phyloP scores from a whole-genome alignment of 2,329 filamentous ascomycete species.

The Paracoccidioides brasiliensis region DNA sequence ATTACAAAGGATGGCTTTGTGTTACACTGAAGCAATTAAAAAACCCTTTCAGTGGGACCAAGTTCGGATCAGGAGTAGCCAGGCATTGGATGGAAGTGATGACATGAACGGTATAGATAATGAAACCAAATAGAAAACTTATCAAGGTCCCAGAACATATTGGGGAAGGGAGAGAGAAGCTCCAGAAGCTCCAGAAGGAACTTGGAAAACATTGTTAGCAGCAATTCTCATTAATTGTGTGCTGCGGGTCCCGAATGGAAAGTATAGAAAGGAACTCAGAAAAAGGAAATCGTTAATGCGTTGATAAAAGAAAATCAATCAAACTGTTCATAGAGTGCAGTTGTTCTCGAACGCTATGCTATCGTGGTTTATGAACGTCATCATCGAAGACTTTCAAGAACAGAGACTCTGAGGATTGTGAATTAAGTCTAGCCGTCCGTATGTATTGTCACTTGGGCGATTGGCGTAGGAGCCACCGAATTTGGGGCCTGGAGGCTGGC shows the following conservation, averaged over 20 bases:
- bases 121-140: slow-evolving; percentile 9
- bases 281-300: slow-evolving; percentile 3
- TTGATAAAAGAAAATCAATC: background rate
- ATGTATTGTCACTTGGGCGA: slow-evolving; percentile 15
- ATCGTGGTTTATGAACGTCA: background rate
- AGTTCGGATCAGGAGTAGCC: background rate
- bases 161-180: slow-evolving; percentile 17
- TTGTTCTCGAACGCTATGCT: background rate
- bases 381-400: slow-evolving; percentile 12
- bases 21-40: background rate
- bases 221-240: background rate
- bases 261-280: background rate
- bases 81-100: background rate
- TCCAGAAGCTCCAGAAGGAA: slow-evolving; percentile 12
- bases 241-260: slow-evolving; percentile 3
- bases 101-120: background rate
- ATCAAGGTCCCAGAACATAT: slow-evolving; percentile 12
- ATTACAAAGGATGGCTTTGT: background rate
- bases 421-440: slow-evolving; percentile 23
- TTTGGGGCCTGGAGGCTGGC: slow-evolving; percentile 16
- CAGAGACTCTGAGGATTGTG: slow-evolving; percentile 24
- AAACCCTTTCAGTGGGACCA: background rate
- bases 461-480: slow-evolving; percentile 22
- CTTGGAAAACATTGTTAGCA: background rate
- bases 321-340: background rate